These are phyloP conservation scores for Starmerella stigmatis DNA, from an alignment of 805 yeast genomes.

Conservation along the genomic window DNA sequence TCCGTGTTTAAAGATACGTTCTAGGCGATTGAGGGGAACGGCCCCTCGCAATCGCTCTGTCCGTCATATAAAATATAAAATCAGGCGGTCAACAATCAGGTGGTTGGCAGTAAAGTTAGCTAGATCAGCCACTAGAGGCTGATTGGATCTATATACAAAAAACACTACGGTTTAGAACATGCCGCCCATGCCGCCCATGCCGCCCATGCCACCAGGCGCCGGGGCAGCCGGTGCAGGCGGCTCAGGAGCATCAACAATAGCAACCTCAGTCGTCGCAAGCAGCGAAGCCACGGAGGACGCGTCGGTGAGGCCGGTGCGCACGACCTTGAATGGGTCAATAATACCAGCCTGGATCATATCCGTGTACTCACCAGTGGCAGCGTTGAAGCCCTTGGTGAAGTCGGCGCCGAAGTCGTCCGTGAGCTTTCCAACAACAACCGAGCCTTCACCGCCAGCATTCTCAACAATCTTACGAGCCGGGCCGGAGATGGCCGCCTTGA, in stretches of 20 bases:
- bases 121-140: too few species aligned
- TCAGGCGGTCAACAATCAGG: too few species aligned
- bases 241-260: slow-evolving; percentile 86
- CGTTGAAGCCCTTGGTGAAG: slow-evolving; percentile 85
- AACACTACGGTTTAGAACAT: slow-evolving; percentile 13
- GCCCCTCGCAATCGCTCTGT: too few species aligned
- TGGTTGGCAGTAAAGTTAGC: too few species aligned
- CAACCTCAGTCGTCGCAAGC: slow-evolving; percentile 97
- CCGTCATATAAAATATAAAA: too few species aligned
- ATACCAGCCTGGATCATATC: slow-evolving; percentile 96
- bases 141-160: not conserved
- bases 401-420: slow-evolving; percentile 45
- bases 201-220: slow-evolving; percentile 43
- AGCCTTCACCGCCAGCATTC: slow-evolving; percentile 96
- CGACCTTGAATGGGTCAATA: slow-evolving; percentile 97
- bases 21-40: too few species aligned
- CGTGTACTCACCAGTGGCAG: slow-evolving; percentile 83
- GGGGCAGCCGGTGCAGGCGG: slow-evolving; percentile 50
- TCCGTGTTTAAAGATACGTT: too few species aligned
- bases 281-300: slow-evolving; percentile 97
- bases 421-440: slow-evolving; percentile 90
- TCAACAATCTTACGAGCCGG: slow-evolving; percentile 94
- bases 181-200: slow-evolving; percentile 26
- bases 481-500: slow-evolving; percentile 81
- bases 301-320: slow-evolving; percentile 87